These are phyloP conservation scores for Talaromyces verruculosus DNA, from an alignment of 2,329 filamentous ascomycete species.

Conservation along the genomic window DNA sequence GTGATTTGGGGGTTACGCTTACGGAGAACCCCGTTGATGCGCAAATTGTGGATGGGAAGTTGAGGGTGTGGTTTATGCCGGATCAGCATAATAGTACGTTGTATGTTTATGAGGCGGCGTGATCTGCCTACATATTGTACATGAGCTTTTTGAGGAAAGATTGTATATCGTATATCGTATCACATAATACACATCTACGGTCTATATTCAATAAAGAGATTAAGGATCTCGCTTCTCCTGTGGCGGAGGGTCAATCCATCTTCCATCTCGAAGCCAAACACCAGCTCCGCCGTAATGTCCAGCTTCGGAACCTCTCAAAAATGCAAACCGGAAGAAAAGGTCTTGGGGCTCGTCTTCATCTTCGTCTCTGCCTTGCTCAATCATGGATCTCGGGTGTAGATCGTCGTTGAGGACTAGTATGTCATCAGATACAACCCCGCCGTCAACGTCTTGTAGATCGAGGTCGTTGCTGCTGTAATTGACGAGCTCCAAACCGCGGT, in stretches of 20 bases:
- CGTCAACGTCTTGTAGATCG: not conserved
- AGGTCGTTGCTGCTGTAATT: not conserved
- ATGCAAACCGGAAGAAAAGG: conserved; percentile 51
- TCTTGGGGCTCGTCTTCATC: conserved; percentile 38
- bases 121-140: not conserved
- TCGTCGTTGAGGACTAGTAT: not conserved
- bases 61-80: conserved; percentile 51
- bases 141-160: not conserved
- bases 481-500: conserved; percentile 39
- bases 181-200: not conserved
- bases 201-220: not conserved
- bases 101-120: conserved; percentile 49
- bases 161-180: not conserved
- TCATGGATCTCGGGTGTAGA: conserved; percentile 17
- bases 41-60: conserved; percentile 44
- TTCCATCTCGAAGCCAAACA: conserved; percentile 41
- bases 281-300: conserved; percentile 42
- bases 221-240: conserved; percentile 19
- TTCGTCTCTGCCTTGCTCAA: conserved; percentile 22
- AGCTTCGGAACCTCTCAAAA: conserved; percentile 43
- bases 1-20: conserved; percentile 41
- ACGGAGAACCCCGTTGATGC: conserved; percentile 54
- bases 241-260: conserved; percentile 33
- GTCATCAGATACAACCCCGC: not conserved
- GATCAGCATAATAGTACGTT: conserved; percentile 51